Conservation (phyloP, 2,329 filamentous ascomycete genomes). For the Dothiorella sarmentorum region DNA sequence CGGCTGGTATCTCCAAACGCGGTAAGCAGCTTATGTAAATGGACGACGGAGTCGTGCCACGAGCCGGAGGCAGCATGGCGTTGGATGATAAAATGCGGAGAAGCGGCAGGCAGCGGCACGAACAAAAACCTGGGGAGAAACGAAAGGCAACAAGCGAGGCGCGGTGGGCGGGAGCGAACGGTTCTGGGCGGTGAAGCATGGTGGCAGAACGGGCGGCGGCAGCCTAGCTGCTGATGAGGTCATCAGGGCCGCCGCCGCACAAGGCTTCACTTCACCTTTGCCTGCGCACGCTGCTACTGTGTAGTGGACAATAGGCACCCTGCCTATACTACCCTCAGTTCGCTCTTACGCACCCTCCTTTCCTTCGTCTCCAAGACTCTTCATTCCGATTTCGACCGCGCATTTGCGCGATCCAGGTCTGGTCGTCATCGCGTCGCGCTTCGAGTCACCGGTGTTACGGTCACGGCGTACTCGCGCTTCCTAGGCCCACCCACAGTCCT, state of each 20-base stretch:
- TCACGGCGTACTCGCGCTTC: background rate
- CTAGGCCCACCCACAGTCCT: background rate
- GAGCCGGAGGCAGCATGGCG: background rate
- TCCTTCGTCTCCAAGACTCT: background rate
- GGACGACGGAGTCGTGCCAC: background rate
- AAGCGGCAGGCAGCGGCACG: background rate
- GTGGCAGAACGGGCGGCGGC: constrained; percentile 1
- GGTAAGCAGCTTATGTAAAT: background rate
- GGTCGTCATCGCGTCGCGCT: background rate
- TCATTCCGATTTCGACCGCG: background rate
- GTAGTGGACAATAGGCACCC: background rate
- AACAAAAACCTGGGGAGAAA: background rate
- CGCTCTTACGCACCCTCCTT: background rate
- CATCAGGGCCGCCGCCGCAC: background rate
- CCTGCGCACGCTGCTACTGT: background rate
- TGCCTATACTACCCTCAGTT: background rate
- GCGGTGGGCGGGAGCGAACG: background rate
- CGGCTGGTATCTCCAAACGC: background rate
- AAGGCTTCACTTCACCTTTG: background rate
- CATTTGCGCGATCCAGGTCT: background rate
- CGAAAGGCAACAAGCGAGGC: no score
- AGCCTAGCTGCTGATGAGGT: constrained; percentile 8
- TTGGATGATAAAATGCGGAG: constrained; percentile 7
- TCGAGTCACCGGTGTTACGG: background rate
- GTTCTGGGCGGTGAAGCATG: background rate